phyloP scores from a whole-genome alignment of 2,329 filamentous ascomycete species.

The Erysiphe neolycopersici region DNA sequence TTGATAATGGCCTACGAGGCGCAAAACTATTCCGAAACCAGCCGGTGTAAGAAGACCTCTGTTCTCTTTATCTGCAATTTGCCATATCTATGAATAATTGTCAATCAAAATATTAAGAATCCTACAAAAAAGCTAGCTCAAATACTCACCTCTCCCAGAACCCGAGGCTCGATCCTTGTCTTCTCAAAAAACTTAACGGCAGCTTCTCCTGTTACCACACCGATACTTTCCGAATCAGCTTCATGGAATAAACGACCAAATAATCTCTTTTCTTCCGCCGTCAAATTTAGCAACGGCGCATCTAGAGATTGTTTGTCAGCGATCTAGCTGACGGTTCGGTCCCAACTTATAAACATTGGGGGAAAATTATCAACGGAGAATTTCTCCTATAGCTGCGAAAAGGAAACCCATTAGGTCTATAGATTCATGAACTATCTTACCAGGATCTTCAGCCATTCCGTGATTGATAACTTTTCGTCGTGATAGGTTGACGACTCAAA shows the following conservation, averaged over 20 bases:
- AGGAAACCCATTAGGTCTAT: neutral
- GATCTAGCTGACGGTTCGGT: neutral
- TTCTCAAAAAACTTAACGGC: slow-evolving; percentile 97
- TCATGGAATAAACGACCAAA: slow-evolving; percentile 85
- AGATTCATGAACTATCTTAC: slow-evolving; percentile 29
- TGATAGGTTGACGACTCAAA: too few species aligned
- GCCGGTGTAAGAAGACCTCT: slow-evolving; percentile 75
- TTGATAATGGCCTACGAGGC: slow-evolving; percentile 89
- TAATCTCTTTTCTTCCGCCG: slow-evolving; percentile 71
- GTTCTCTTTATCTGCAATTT: slow-evolving; percentile 94
- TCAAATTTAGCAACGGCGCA: slow-evolving; percentile 55
- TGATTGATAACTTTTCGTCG: slow-evolving; percentile 1
- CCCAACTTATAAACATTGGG: neutral
- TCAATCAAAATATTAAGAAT: slow-evolving; percentile 6
- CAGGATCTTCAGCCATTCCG: slow-evolving; percentile 13
- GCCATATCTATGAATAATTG: slow-evolving; percentile 54
- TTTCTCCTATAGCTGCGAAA: too few species aligned
- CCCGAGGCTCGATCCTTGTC: slow-evolving; percentile 61
- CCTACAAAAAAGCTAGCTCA: neutral
- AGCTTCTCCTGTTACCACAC: slow-evolving; percentile 84
- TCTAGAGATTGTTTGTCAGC: slow-evolving; percentile 15
- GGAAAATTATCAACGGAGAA: too few species aligned
- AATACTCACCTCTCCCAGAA: slow-evolving; percentile 52
- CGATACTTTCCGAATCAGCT: slow-evolving; percentile 73
- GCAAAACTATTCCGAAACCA: slow-evolving; percentile 76